Base-by-base conservation (phyloP, 1,284 basidiomycete species). In the Puccinia polysora region DNA sequence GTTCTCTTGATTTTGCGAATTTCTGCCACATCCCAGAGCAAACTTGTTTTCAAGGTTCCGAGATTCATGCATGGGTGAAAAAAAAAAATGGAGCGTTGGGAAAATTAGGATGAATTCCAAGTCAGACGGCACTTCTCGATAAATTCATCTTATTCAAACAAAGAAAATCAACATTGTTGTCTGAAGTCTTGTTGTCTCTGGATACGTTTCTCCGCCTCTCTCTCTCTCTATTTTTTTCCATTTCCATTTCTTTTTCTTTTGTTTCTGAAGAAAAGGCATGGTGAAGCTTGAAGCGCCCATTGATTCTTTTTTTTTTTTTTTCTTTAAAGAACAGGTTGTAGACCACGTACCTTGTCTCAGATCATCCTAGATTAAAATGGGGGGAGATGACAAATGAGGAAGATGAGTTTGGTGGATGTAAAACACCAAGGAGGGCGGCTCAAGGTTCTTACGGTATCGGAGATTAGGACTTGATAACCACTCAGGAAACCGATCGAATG, bases 1-100 rank as follows among this genome's bases (percentile, higher is more conserved):
- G 68, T 50, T 71, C 68, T 52, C 68, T 47, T 52, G 68, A 71
- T 18, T 60, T 60, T 20, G 58, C 68, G 28, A 62, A 53, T 38
- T 71, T 71, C 20, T 62, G 58, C 68, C 68, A 71, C 68, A 71
- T 71, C 55, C 68, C 68, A 12, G 68, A 71, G 38, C 68, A 71
- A 4, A 71, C 68, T 71, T 4, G 15, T 2, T 20, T 34, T 38
- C 15, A 2, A 20, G 25, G n/a, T 30, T 8, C 10, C 14, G 30
- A 25, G 1, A 28, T 45, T 47, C 14, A 25, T 52, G 30, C 18
- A 6, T 40, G 15, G 1, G 30, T n/a, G 18, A 8, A 23, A 8
- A 23, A 36, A 3, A 36, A 14, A n/a, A 65, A 53, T 36, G 25
- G 28, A 55, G 10, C 12, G 23, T 45, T 38, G 23, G 7, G 28